Percentiles rank a stretch among this genome's conserved stretches.
Evolutionary conservation across 2,329 filamentous ascomycete genomes (phyloP).

Genomic region (Ploettnerulaceae sp.): DNA sequence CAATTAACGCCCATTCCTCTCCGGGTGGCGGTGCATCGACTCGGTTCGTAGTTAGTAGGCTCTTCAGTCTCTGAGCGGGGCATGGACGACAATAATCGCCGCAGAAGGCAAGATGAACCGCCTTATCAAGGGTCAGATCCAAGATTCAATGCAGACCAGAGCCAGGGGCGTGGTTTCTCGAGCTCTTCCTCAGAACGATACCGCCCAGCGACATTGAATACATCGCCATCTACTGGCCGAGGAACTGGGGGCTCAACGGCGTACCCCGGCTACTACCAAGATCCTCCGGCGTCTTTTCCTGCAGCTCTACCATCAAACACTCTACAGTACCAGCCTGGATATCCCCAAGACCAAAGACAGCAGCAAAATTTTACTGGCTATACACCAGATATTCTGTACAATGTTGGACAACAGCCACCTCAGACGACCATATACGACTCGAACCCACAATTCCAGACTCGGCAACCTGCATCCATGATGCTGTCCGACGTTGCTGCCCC

Average conservation of each 20-base stretch:
- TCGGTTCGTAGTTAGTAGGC: constrained; percentile 54
- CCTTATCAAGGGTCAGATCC: constrained; percentile 55
- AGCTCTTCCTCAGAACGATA: constrained; percentile 38
- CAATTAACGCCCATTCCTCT: constrained; percentile 58
- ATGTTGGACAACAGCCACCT: constrained; percentile 59
- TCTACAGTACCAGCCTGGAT: constrained; percentile 29
- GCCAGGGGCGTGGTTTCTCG: constrained; percentile 28
- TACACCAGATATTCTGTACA: constrained; percentile 72
- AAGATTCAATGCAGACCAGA: constrained; percentile 41
- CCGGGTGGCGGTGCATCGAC: constrained; percentile 59
- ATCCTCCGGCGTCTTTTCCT: constrained; percentile 47
- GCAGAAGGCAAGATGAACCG: constrained; percentile 71
- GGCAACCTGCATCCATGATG: constrained; percentile 73
- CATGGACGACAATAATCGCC: constrained; percentile 75
- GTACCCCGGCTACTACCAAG: constrained; percentile 57
- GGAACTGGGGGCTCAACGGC: constrained; percentile 50
- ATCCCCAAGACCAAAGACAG: constrained; percentile 49
- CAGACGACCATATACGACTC: constrained; percentile 66
- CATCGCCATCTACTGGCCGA: constrained; percentile 38
- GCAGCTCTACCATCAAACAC: constrained; percentile 36
- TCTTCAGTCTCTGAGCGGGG: constrained; percentile 50
- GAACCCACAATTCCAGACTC: constrained; percentile 67
- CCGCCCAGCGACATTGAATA: constrained; percentile 46
- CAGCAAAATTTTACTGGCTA: constrained; percentile 52
- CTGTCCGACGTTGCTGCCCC: constrained; percentile 66